Evolutionary conservation across 2,329 filamentous ascomycete genomes (phyloP).

Genomic region (Aureobasidium leucospermi): DNA sequence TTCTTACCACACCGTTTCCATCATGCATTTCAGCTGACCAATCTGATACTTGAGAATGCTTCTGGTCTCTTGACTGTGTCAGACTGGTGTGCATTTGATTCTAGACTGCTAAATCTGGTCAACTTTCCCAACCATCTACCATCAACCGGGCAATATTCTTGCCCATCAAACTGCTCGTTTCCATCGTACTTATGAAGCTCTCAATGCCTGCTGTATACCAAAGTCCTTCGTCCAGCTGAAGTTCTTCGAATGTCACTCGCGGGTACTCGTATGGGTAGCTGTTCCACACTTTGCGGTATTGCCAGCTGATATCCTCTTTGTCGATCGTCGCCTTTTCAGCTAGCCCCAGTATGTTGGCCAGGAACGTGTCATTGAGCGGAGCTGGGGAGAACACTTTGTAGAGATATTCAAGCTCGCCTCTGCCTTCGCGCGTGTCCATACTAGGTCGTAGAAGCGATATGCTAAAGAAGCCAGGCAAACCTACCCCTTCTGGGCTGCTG

Average conservation of each 20-base stretch:
- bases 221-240: constrained; percentile 57
- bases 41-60: too few species aligned
- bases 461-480: constrained; percentile 74
- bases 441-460: constrained; percentile 65
- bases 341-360: constrained; percentile 41
- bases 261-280: constrained; percentile 83
- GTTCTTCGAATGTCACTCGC: constrained; percentile 78
- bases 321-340: constrained; percentile 24
- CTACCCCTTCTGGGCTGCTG: constrained; percentile 50
- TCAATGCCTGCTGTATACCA: constrained; percentile 71
- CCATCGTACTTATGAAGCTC: constrained; percentile 95
- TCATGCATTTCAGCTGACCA: too few species aligned
- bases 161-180: constrained; percentile 88
- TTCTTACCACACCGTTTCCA: background rate
- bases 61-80: too few species aligned
- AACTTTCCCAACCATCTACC: constrained; percentile 48
- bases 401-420: constrained; percentile 41
- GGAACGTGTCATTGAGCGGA: constrained; percentile 39
- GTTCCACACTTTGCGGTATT: constrained; percentile 68
- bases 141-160: constrained; percentile 72
- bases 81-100: too few species aligned
- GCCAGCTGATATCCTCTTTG: constrained; percentile 59
- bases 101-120: background rate
- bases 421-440: constrained; percentile 40
- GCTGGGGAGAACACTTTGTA: constrained; percentile 61